These are phyloP conservation scores for Psidium guajava DNA, from an alignment of 345 rosid species.

Conservation along the genomic window DNA sequence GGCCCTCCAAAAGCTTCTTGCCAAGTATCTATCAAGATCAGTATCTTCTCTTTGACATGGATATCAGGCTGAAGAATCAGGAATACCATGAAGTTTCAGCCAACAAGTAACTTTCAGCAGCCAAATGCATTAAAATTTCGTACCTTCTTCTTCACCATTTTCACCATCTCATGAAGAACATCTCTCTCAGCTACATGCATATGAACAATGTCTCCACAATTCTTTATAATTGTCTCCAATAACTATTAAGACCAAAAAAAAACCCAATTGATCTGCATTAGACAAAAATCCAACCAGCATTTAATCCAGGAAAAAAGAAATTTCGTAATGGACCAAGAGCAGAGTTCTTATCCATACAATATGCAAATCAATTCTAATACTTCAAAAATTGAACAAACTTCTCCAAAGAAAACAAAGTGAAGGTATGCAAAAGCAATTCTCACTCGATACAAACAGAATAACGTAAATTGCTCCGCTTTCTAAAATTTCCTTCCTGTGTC, in stretches of 20 bases:
- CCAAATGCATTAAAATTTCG: conserved; percentile 5
- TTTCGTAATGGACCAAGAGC: not conserved
- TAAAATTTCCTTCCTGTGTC: not conserved
- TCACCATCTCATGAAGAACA: conserved; percentile 94
- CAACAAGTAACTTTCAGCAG: not conserved
- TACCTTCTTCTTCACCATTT: conserved; percentile 88
- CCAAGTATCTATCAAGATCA: conserved; percentile 88
- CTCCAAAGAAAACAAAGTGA: not conserved
- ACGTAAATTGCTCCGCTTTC: not conserved
- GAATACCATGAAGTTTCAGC: not conserved
- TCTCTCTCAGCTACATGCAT: conserved; percentile 99
- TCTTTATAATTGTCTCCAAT: conserved; percentile 93
- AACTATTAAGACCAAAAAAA: conserved; percentile 32
- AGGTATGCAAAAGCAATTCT: not conserved
- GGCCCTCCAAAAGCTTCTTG: conserved; percentile 99
- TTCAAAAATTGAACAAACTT: not conserved
- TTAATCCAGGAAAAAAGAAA: not conserved
- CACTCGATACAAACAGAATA: not conserved
- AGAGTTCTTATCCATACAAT: not conserved
- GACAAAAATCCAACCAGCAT: not conserved
- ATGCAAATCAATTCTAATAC: not conserved
- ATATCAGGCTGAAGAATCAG: conserved; percentile 12
- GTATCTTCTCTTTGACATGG: conserved; percentile 91
- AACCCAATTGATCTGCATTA: not conserved
- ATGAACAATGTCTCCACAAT: conserved; percentile 97